Base-by-base conservation (phyloP, 768 basidiomycete species). In the Boletus sp. region DNA sequence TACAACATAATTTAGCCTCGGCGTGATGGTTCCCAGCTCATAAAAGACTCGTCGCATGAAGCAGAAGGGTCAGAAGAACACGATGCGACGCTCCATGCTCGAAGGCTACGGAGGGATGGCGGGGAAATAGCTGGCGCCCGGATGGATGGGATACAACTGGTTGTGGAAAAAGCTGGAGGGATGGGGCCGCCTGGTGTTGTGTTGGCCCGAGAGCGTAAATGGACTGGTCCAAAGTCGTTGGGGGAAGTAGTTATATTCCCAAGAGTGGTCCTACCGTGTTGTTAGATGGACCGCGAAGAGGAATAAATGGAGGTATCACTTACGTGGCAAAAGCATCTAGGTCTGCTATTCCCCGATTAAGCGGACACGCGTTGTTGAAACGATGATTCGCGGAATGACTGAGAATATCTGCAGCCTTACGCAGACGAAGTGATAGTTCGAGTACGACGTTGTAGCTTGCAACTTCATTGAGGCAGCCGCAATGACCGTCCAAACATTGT, bases 391-490 rank as follows among this genome's bases (percentile, higher is more conserved):
- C 61, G 15, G 79, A 79, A 38, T 74, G 79, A 11, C 76, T 72
- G 38, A 87, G 77, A 37, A 79, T 70, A 49, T 83, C 76, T n/a
- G 80, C 77, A 11, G 83, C 83, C 60, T 78, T 82, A 23, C 84
- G 77, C 21, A 88, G 75, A 47, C 83, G 75, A 30, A 85, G 70
- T 2, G 84, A 86, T n/a, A 88, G 72, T 60, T 88, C 84, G 11
- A 87, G 75, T 21, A 84, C 72, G n/a, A 77, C 78, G 51, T 72
- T 80, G 62, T 87, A 86, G 60, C 72, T 79, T 19, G 73, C 61
- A 9, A 75, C 61, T 55, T 86, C 84, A 50, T 77, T 73, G 27
- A 86, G 72, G 62, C 85, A 87, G 5, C 78, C 80, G 57, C 85
- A 87, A 48, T 82, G 79, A 15, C 72, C 72, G 14, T 58, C 75